phyloP scores from a whole-genome alignment of 352 stramenopile genomes.

The Globisporangium iwayamae region DNA sequence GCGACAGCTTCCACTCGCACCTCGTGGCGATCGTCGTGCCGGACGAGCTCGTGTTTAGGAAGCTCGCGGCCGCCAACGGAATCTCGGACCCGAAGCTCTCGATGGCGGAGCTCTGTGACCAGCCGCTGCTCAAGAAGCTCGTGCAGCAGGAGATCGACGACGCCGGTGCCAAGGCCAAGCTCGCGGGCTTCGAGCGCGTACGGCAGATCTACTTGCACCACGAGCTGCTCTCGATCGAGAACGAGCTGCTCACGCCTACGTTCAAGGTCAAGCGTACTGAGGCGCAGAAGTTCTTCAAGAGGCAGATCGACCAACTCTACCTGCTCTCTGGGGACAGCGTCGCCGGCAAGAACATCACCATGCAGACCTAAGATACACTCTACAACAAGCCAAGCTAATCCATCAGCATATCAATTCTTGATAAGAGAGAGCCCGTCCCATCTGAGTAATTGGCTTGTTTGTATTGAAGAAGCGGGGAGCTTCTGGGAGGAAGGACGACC shows the following conservation, averaged over 20 bases:
- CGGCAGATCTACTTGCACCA: slow-evolving; percentile 89
- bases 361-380: slow-evolving; percentile 11
- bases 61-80: slow-evolving; percentile 33
- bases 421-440: background rate
- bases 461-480: slow-evolving; percentile 7
- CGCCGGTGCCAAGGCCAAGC: slow-evolving; percentile 42
- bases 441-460: slow-evolving; percentile 8
- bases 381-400: background rate
- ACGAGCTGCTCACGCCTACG: slow-evolving; percentile 94
- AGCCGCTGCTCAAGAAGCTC: slow-evolving; percentile 33
- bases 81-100: slow-evolving; percentile 15
- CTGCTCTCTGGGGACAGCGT: slow-evolving; percentile 51
- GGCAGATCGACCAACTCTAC: slow-evolving; percentile 71
- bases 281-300: slow-evolving; percentile 56
- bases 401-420: background rate
- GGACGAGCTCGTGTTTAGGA: slow-evolving; percentile 40
- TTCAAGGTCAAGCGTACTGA: slow-evolving; percentile 94
- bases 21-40: slow-evolving; percentile 94
- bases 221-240: slow-evolving; percentile 91
- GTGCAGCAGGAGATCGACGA: slow-evolving; percentile 56
- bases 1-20: slow-evolving; percentile 93
- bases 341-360: slow-evolving; percentile 28
- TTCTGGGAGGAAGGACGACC: background rate
- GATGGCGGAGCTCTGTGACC: slow-evolving; percentile 54
- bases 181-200: slow-evolving; percentile 93